Conservation (phyloP, 306 rosid species). For the Prunus davidiana region DNA sequence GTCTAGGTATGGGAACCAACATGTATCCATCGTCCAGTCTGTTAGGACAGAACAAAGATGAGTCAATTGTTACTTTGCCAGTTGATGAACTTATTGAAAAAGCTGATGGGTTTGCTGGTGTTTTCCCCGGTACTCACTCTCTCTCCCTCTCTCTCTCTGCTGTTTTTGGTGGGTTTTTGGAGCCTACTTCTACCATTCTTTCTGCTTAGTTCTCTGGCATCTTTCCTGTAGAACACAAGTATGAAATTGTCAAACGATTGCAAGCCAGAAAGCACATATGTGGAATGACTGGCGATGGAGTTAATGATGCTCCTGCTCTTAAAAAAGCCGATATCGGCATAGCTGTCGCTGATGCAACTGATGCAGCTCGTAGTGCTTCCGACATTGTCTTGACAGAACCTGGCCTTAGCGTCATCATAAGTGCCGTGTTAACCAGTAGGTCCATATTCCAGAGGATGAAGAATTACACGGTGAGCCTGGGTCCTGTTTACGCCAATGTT, state of each 20-base stretch:
- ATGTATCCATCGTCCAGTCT: conserved; percentile 83
- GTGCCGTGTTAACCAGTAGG: conserved; percentile 86
- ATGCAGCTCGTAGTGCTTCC: conserved; percentile 87
- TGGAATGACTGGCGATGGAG: conserved; percentile 94
- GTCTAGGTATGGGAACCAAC: conserved; percentile 88
- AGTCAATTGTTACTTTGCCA: conserved; percentile 58
- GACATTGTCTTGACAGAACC: conserved; percentile 90
- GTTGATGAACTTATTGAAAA: conserved; percentile 81
- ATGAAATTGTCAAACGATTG: conserved; percentile 72
- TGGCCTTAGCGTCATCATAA: conserved; percentile 78
- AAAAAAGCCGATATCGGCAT: conserved; percentile 88
- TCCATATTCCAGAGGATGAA: conserved; percentile 95
- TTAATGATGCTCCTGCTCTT: conserved; percentile 88
- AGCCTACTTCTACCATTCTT: neutral
- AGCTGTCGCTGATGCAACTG: conserved; percentile 93
- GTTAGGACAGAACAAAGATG: conserved; percentile 65
- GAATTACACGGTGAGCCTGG: conserved; percentile 67
- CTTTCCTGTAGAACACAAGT: conserved; percentile 66
- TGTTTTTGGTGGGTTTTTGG: neutral
- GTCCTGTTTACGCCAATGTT: conserved; percentile 2
- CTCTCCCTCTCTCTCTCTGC: no score
- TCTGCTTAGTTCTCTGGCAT: conserved; percentile 7
- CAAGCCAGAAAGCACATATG: conserved; percentile 81
- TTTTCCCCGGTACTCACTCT: conserved; percentile 60
- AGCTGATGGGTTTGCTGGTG: conserved; percentile 90